Percentiles rank a stretch among this genome's conserved stretches.
These are phyloP conservation scores for Emergomyces pasteurianus DNA, from an alignment of 2,329 filamentous ascomycete species.

Conservation along the genomic window DNA sequence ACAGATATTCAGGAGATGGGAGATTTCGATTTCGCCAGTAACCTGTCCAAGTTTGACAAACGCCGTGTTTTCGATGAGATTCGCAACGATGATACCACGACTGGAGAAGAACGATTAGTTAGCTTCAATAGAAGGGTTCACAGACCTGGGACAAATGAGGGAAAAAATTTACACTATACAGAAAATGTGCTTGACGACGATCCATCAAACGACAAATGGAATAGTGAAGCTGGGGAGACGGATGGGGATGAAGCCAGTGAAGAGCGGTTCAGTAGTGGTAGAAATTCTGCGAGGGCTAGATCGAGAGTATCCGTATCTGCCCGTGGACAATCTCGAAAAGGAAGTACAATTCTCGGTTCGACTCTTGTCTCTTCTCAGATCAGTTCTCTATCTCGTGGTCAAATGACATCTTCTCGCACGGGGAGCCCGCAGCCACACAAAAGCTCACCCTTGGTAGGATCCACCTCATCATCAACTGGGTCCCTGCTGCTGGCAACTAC, in stretches of 20 bases:
- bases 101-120: constrained; percentile 84
- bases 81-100: constrained; percentile 71
- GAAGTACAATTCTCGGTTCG: constrained; percentile 30
- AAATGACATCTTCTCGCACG: constrained; percentile 25
- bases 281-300: constrained; percentile 32
- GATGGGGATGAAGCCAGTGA: constrained; percentile 30
- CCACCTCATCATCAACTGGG: constrained; percentile 23
- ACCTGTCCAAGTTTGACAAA: constrained; percentile 91
- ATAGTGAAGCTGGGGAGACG: constrained; percentile 60
- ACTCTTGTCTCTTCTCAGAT: constrained; percentile 24
- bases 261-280: constrained; percentile 34
- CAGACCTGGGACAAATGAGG: constrained; percentile 56
- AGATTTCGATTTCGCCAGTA: constrained; percentile 86
- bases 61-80: constrained; percentile 84
- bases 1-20: constrained; percentile 88
- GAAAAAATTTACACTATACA: constrained; percentile 82
- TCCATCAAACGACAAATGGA: constrained; percentile 41
- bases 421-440: constrained; percentile 30
- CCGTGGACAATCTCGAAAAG: constrained; percentile 30
- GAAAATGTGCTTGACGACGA: constrained; percentile 75
- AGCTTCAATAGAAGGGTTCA: constrained; percentile 62
- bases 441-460: constrained; percentile 31
- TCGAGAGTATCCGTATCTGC: constrained; percentile 28
- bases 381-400: constrained; percentile 23
- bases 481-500: constrained; percentile 43